These are phyloP conservation scores for Primulina huaijiensis DNA, from an alignment of 257 asterid genomes.

Conservation along the genomic window DNA sequence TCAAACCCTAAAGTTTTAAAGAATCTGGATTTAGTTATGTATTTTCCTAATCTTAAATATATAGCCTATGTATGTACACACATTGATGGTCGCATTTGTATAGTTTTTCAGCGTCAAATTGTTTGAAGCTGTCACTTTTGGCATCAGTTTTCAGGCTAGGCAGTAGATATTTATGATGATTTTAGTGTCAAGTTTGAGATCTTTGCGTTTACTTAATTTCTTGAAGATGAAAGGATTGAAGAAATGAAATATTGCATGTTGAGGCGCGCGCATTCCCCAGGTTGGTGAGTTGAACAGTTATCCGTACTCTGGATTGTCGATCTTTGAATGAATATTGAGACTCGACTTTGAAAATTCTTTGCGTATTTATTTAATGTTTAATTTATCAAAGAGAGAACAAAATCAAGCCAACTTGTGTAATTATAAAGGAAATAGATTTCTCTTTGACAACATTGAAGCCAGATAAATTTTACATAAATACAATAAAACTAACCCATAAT, in stretches of 20 bases:
- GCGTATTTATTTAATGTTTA: too few species aligned
- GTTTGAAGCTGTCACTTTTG: constrained; percentile 25
- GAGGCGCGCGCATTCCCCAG: constrained; percentile 6
- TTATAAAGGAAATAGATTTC: too few species aligned
- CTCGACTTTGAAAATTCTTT: too few species aligned
- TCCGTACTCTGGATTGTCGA: too few species aligned
- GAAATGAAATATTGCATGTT: constrained; percentile 6
- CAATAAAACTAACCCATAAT: too few species aligned
- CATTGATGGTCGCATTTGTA: neutral
- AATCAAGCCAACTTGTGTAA: too few species aligned
- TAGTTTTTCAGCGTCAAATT: neutral
- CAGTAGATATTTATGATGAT: neutral
- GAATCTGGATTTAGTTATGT: neutral
- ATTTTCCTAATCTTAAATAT: neutral
- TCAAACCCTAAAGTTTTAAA: constrained; percentile 2
- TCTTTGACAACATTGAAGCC: too few species aligned
- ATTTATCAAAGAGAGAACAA: too few species aligned
- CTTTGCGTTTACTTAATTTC: neutral
- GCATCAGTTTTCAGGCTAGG: constrained; percentile 12
- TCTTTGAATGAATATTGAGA: too few species aligned
- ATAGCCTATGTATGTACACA: neutral
- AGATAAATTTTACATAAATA: too few species aligned
- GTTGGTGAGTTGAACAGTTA: neutral
- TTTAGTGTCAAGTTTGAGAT: constrained; percentile 8
- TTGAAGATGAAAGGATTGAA: neutral